phyloP scores from a whole-genome alignment of 2,329 filamentous ascomycete genomes.

The Drechslerella coelobrocha region DNA sequence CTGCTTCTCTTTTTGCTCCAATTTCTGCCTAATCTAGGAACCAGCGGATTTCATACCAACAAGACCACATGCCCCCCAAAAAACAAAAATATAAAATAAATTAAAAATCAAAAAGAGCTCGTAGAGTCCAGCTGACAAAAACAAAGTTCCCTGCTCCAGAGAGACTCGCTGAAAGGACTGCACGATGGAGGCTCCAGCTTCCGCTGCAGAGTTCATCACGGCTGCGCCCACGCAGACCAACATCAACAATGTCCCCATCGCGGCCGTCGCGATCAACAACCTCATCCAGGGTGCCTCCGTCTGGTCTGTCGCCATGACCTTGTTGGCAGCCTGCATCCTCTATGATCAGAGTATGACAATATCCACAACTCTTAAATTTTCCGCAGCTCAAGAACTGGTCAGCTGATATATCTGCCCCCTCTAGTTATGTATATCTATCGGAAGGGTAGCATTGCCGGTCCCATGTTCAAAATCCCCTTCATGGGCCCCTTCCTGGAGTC shows the following conservation, averaged over 20 bases:
- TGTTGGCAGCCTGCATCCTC: constrained; percentile 73
- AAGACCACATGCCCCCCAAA: too few species aligned
- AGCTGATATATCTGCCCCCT: constrained; percentile 6
- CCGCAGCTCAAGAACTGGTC: not conserved
- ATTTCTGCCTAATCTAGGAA: too few species aligned
- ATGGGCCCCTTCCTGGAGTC: constrained; percentile 96
- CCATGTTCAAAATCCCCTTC: constrained; percentile 78
- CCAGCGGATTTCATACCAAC: too few species aligned
- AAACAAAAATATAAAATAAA: too few species aligned
- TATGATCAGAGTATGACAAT: constrained; percentile 81
- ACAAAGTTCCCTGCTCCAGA: not conserved
- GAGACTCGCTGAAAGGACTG: not conserved
- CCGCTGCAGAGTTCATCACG: constrained; percentile 44
- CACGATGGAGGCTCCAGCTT: constrained; percentile 43
- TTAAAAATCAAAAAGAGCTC: too few species aligned
- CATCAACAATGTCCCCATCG: constrained; percentile 38
- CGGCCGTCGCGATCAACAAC: constrained; percentile 31
- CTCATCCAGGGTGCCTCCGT: constrained; percentile 66
- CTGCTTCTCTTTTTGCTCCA: too few species aligned
- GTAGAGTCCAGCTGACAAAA: too few species aligned
- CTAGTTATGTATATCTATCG: constrained; percentile 77
- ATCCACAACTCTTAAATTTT: not conserved
- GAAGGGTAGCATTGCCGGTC: constrained; percentile 78
- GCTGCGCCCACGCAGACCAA: constrained; percentile 35
- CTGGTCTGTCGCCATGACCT: constrained; percentile 72